Conservation (phyloP, 768 basidiomycete genomes). For the Phlegmacium glaucopus region DNA sequence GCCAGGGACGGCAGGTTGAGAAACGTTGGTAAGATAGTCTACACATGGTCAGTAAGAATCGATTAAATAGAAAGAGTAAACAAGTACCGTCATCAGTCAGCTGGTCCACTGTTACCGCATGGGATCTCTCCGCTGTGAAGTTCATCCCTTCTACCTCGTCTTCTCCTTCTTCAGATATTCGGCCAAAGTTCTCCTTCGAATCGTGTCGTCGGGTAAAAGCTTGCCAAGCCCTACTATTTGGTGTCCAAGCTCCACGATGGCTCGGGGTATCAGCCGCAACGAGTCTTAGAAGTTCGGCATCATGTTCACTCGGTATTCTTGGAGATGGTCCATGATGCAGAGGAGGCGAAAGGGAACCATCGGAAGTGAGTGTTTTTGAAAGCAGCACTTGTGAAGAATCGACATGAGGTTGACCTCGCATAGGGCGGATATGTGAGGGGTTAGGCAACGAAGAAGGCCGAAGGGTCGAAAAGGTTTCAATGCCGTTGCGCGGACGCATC, state of each 20-base stretch:
- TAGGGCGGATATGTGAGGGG: slow-evolving; percentile 54
- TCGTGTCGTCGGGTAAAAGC: slow-evolving; percentile 45
- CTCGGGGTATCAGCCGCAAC: slow-evolving; percentile 71
- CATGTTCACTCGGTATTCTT: slow-evolving; percentile 14
- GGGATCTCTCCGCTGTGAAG: not conserved
- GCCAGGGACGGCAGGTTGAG: slow-evolving; percentile 33
- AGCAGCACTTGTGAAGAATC: slow-evolving; percentile 35
- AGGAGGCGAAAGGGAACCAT: too few species aligned
- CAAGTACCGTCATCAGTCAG: too few species aligned
- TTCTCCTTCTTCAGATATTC: slow-evolving; percentile 29
- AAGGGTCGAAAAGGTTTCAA: slow-evolving; percentile 56
- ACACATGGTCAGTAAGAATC: not conserved
- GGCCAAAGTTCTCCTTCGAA: slow-evolving; percentile 15
- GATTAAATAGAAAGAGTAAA: too few species aligned
- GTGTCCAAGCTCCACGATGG: slow-evolving; percentile 69
- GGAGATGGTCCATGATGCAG: slow-evolving; percentile 8
- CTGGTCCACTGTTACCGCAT: not conserved
- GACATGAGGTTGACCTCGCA: slow-evolving; percentile 34
- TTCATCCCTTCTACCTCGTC: slow-evolving; percentile 21
- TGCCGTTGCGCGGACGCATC: slow-evolving; percentile 27
- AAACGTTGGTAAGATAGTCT: not conserved
- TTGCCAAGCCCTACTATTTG: slow-evolving; percentile 62
- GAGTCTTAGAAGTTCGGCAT: slow-evolving; percentile 51
- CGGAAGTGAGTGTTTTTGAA: slow-evolving; percentile 17
- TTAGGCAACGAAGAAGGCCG: slow-evolving; percentile 69